Conservation (phyloP, 1,139 yeast genomes). For the Blastobotrys proliferans region DNA sequence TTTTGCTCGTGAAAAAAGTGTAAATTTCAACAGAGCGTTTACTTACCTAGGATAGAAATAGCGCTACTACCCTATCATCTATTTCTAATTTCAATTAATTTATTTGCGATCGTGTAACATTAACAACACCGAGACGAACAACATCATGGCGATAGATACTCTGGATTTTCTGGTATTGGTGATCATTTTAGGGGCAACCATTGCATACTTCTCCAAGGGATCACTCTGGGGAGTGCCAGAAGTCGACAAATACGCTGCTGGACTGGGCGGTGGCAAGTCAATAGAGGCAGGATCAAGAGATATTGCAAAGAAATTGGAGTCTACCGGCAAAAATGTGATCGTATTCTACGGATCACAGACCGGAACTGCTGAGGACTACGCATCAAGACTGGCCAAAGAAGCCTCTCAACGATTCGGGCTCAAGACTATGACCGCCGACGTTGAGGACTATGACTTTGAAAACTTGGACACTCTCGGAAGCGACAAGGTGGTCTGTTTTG, state of each 20-base stretch:
- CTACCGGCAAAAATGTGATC: conserved; percentile 67
- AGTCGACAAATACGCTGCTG: conserved; percentile 35
- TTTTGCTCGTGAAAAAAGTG: too few relatives aligned
- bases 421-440: conserved; percentile 80
- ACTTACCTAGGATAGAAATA: too few relatives aligned
- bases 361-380: conserved; percentile 99
- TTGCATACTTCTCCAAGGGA: conserved; percentile 66
- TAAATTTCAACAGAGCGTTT: too few relatives aligned
- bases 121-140: too few relatives aligned
- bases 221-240: conserved; percentile 44
- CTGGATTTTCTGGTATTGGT: conserved; percentile 68
- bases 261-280: conserved; percentile 39
- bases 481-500: conserved; percentile 60
- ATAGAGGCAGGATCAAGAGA: conserved; percentile 37
- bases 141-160: conserved; percentile 43
- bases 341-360: conserved; percentile 96
- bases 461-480: conserved; percentile 55
- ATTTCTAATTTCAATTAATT: too few relatives aligned
- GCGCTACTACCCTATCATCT: too few relatives aligned
- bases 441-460: conserved; percentile 84
- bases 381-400: conserved; percentile 85
- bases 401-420: conserved; percentile 77
- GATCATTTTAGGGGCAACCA: conserved; percentile 59
- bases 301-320: conserved; percentile 57
- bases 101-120: too few relatives aligned